Percentiles rank a stretch among this genome's conserved stretches.
Conservation (phyloP, 1,139 yeast species). For the Geotrichum aggregatum region DNA sequence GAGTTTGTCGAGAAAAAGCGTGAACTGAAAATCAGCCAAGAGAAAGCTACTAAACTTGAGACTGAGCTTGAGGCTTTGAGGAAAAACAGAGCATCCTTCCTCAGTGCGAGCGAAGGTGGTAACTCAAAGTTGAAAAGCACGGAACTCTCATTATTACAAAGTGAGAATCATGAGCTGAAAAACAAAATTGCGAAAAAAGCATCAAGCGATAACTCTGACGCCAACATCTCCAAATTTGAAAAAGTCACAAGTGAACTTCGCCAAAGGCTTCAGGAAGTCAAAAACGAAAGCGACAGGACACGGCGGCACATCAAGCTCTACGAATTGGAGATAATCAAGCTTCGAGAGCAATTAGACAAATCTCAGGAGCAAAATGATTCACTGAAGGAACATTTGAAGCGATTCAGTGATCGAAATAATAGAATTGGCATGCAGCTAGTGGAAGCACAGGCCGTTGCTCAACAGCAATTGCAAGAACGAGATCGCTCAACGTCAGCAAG, state of each 20-base stretch:
- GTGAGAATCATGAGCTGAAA: background rate
- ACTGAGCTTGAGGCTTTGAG: background rate
- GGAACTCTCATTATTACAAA: too few species aligned
- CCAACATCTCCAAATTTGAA: conserved; percentile 1
- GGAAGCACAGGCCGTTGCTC: background rate
- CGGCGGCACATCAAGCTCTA: conserved; percentile 1
- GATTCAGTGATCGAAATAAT: background rate
- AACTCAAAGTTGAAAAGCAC: too few species aligned
- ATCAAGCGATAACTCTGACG: background rate
- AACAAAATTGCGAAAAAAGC: background rate
- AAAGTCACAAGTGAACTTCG: conserved; percentile 2
- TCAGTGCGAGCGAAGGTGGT: background rate
- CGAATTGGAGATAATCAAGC: background rate
- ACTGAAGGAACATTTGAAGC: conserved; percentile 1
- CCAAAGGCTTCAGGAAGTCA: background rate
- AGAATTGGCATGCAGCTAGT: background rate
- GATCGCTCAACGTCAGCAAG: background rate
- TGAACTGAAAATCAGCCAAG: background rate
- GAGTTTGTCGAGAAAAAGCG: conserved; percentile 8
- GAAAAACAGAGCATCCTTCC: background rate
- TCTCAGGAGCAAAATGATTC: conserved; percentile 4
- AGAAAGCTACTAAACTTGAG: background rate
- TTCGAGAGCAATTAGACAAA: background rate
- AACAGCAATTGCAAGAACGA: background rate
- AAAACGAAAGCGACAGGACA: background rate